phyloP scores from a whole-genome alignment of 306 rosid genomes.

The Quercus cerris region DNA sequence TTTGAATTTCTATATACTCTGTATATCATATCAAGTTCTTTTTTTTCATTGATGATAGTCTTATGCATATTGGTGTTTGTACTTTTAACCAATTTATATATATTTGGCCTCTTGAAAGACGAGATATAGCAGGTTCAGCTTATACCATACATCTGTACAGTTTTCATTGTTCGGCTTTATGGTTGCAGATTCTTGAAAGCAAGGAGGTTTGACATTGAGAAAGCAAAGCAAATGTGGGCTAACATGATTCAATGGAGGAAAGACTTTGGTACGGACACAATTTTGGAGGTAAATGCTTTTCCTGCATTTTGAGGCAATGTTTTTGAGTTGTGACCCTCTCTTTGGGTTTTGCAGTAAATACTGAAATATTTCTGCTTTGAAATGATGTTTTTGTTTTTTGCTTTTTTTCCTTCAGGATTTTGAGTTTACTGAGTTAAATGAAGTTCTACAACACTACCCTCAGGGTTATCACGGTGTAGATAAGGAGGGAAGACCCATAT shows the following conservation, averaged over 20 bases:
- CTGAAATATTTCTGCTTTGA: background rate
- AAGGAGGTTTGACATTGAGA: conserved; percentile 88
- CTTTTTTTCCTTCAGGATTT: conserved; percentile 52
- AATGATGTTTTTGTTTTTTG: background rate
- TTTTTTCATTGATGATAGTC: background rate
- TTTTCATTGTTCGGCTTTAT: conserved; percentile 1
- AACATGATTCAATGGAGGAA: conserved; percentile 95
- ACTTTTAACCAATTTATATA: background rate
- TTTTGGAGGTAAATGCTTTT: conserved; percentile 60
- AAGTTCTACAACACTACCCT: conserved; percentile 79
- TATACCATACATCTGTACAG: background rate
- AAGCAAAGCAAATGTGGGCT: conserved; percentile 88
- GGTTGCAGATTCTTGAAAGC: conserved; percentile 81
- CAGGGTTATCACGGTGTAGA: conserved; percentile 92
- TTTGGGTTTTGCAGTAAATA: background rate
- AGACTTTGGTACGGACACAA: conserved; percentile 74
- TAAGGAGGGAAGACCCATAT: conserved; percentile 87
- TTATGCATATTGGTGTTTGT: background rate
- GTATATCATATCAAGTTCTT: background rate
- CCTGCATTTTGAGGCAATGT: background rate
- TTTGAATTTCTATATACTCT: background rate
- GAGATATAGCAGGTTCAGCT: conserved; percentile 10
- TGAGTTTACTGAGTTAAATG: conserved; percentile 64
- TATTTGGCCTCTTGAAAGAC: background rate
- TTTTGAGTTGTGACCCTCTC: background rate